Evolutionary conservation across 2,329 filamentous ascomycete species (phyloP).

Genomic region (Trichoderma harzianum): DNA sequence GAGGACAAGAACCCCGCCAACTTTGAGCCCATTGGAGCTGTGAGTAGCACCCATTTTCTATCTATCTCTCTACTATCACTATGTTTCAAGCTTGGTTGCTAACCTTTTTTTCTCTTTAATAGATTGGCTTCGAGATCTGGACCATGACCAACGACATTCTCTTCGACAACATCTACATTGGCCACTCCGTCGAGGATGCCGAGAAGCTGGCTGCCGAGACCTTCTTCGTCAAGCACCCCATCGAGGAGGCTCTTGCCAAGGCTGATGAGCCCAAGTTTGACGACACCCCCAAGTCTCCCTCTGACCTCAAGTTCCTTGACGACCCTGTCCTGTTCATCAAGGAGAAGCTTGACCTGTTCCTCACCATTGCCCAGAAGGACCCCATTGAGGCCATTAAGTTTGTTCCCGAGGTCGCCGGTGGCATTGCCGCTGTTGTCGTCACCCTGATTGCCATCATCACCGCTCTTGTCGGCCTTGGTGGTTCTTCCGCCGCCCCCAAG

Average conservation of each 20-base stretch:
- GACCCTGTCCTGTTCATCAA: constrained; percentile 84
- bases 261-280: constrained; percentile 73
- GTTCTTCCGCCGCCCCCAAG: constrained; percentile 68
- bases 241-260: constrained; percentile 78
- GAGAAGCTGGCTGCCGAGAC: constrained; percentile 84
- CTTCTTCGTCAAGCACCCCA: constrained; percentile 80
- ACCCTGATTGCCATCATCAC: constrained; percentile 69
- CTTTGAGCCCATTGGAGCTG: constrained; percentile 96
- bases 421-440: constrained; percentile 66
- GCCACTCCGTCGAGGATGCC: constrained; percentile 91
- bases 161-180: constrained; percentile 99
- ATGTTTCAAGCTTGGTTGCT: not conserved
- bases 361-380: constrained; percentile 76
- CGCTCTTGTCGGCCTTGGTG: constrained; percentile 61
- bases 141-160: constrained; percentile 99
- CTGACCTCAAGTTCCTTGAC: constrained; percentile 82
- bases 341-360: constrained; percentile 91
- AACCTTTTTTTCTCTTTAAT: not conserved
- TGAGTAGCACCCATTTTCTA: constrained; percentile 49
- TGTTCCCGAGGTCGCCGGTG: constrained; percentile 86
- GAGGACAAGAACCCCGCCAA: constrained; percentile 96
- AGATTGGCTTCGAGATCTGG: constrained; percentile 99
- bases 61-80: not conserved
- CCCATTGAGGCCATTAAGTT: constrained; percentile 82
- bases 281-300: constrained; percentile 63